Base-by-base conservation (phyloP, 2,329 filamentous ascomycete species). In the Chaetomiaceae sp. region DNA sequence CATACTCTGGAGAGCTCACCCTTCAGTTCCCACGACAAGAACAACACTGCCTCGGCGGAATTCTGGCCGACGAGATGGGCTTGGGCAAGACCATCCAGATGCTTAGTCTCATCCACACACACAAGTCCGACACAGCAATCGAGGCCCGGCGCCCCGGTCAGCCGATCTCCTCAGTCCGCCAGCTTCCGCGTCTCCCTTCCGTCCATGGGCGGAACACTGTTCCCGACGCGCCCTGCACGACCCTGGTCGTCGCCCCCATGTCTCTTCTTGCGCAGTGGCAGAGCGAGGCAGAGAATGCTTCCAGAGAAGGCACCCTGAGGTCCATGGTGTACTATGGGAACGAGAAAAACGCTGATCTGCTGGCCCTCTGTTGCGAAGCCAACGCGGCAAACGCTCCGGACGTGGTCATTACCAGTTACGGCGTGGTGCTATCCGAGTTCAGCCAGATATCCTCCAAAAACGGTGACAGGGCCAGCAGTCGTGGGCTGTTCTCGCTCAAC, bases 11-110 rank as follows among this genome's bases (percentile, higher is more conserved):
- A 8, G 92, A 97, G 62, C 74, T 99, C 48, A 95, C 91, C 2
- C 75, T 97, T 0, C 84, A 95, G 6, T 99, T 99, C 61, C 94
- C 94, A 1, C 82, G 84, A 2, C 94, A 99, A 66, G 90, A 97
- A 64, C 94, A 97, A 66, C 89, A 95, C 66, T 99, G 94, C 61
- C 76, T 96, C 0, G 94, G 94, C 40, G 94, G 94, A 6, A 89
- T 99, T 53, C 75, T 99, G 38, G 94, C 94, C 8, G 94, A 99
- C 64, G 88, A 97, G 71, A 99, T 99, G 94, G 94, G 94, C 43
- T 76, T 99, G 2, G 94, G 94, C 31, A 99, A 99, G 74, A 99
- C 94, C 0, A 97, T 99, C 49, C 92, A 99, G 66, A 97, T 99
- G 91, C 82, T 99, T 57, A 94, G 90, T 70, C 75, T 99, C 46